These are phyloP conservation scores for Bromus sterilis DNA, from an alignment of 176 grass and related monocot species.

Conservation along the genomic window DNA sequence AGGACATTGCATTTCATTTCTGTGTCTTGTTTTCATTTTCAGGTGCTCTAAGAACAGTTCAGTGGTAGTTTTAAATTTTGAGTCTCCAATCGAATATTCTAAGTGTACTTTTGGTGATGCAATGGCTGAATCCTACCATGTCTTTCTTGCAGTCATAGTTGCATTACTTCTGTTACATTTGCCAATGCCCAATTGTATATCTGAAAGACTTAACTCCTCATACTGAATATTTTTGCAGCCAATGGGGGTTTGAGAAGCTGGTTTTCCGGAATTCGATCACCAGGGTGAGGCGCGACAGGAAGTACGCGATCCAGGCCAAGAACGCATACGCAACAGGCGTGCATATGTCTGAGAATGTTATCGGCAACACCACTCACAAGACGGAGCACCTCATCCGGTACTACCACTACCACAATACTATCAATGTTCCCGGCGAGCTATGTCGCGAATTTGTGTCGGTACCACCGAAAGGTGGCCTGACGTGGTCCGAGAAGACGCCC, in stretches of 20 bases:
- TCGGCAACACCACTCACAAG: slow-evolving; percentile 94
- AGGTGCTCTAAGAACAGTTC: neutral
- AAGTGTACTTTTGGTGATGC: neutral
- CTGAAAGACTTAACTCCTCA: neutral
- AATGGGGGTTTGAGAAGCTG: slow-evolving; percentile 95
- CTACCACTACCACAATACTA: slow-evolving; percentile 97
- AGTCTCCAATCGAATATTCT: neutral
- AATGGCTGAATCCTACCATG: neutral
- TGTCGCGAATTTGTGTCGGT: slow-evolving; percentile 63
- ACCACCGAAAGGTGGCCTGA: slow-evolving; percentile 41
- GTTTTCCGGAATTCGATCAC: slow-evolving; percentile 81
- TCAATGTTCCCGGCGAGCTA: slow-evolving; percentile 65
- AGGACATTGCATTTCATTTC: neutral
- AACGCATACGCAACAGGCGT: slow-evolving; percentile 80
- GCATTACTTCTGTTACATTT: neutral
- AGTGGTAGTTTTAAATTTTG: neutral
- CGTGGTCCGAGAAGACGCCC: slow-evolving; percentile 80
- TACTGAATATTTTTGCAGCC: slow-evolving; percentile 17
- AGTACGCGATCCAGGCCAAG: slow-evolving; percentile 79
- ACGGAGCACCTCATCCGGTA: slow-evolving; percentile 82
- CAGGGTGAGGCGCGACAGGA: slow-evolving; percentile 66
- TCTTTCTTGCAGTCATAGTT: neutral
- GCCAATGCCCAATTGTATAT: neutral
- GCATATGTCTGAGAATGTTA: slow-evolving; percentile 84
- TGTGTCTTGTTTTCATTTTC: neutral